A percentile compares a stretch with the other conserved stretches of the same genome.
Conservation (phyloP, 2,329 filamentous ascomycete genomes). For the Pseudogymnoascus sp. region DNA sequence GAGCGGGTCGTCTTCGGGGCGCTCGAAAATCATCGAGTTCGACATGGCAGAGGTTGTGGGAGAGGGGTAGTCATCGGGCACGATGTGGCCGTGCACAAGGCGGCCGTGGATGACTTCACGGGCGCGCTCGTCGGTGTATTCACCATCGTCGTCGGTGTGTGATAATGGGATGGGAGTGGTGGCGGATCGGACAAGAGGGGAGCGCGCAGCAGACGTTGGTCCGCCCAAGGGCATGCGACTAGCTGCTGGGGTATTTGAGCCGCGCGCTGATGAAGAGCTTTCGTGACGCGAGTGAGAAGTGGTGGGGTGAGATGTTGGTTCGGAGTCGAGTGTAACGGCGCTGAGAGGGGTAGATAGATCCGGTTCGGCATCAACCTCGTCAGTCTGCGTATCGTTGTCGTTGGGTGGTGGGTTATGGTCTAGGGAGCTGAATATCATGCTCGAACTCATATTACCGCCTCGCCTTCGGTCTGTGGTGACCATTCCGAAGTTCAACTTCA, state of each 20-base stretch:
- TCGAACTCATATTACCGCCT: conserved; percentile 62
- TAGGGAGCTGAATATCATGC: conserved; percentile 49
- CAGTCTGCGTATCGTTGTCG: background rate
- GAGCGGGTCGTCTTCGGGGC: conserved; percentile 74
- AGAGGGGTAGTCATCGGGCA: conserved; percentile 86
- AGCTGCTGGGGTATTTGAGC: conserved; percentile 19
- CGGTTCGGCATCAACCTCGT: background rate
- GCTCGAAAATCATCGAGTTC: conserved; percentile 43
- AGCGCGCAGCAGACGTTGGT: conserved; percentile 15
- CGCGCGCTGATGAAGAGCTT: conserved; percentile 21
- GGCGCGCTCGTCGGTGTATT: conserved; percentile 61
- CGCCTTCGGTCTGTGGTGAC: conserved; percentile 77
- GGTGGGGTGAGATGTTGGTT: conserved; percentile 13
- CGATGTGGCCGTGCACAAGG: conserved; percentile 87
- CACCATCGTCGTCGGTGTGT: conserved; percentile 23
- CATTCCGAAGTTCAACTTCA: conserved; percentile 97
- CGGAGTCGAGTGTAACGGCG: background rate
- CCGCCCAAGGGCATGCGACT: conserved; percentile 18
- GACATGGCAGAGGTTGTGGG: conserved; percentile 64
- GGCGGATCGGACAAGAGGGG: conserved; percentile 20
- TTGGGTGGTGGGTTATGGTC: background rate
- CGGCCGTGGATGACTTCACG: conserved; percentile 87
- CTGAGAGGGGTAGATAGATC: background rate
- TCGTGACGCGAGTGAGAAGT: conserved; percentile 21
- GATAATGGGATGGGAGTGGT: conserved; percentile 17